phyloP scores from a whole-genome alignment of 257 asterid species.

The Petrea volubilis region DNA sequence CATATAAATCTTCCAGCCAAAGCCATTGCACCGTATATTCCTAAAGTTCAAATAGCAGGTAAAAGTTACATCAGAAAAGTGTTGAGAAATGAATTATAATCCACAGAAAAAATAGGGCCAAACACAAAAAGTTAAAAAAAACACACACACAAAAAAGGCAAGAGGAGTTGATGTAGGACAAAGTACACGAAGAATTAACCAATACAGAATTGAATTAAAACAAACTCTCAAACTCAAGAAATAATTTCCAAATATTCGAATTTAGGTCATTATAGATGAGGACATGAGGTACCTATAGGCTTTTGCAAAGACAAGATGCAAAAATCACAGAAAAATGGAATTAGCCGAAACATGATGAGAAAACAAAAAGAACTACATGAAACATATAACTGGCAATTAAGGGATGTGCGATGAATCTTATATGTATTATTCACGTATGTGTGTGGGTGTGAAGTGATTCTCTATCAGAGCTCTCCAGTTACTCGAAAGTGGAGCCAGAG shows the following conservation, averaged over 20 bases:
- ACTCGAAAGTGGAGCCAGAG: neutral
- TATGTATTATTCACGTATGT: too few species aligned
- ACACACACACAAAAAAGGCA: neutral
- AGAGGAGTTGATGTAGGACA: neutral
- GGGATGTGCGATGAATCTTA: neutral
- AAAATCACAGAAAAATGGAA: neutral
- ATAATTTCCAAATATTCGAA: neutral
- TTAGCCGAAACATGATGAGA: neutral
- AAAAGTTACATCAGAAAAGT: conserved; percentile 3
- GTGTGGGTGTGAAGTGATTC: neutral
- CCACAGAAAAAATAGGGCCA: neutral
- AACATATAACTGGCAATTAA: neutral
- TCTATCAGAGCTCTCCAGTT: neutral
- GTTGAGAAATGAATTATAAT: neutral
- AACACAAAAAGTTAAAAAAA: neutral
- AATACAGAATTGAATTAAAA: neutral
- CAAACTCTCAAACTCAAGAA: neutral
- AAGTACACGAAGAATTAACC: neutral
- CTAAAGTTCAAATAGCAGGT: conserved; percentile 39
- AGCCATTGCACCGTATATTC: conserved; percentile 93
- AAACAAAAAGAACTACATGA: neutral
- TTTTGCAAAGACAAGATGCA: neutral
- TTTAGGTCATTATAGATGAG: neutral
- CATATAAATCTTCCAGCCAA: conserved; percentile 91
- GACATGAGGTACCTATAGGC: neutral